Evolutionary conservation across 176 grass and related monocot genomes (phyloP).

Genomic region (Rhynchospora pubera): DNA sequence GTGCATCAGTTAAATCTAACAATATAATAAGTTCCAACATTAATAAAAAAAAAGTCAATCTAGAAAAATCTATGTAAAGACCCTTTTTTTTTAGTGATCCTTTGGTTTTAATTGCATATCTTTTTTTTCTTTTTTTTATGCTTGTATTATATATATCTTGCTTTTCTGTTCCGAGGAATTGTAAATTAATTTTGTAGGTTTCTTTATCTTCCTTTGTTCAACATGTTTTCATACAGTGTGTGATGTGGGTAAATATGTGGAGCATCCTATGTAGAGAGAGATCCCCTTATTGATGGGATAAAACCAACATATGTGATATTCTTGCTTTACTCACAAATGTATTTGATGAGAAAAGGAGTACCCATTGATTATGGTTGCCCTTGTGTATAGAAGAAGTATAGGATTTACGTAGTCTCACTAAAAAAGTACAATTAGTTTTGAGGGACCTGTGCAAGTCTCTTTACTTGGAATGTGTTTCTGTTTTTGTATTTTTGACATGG

Average conservation of each 20-base stretch:
- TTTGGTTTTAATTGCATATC: background rate
- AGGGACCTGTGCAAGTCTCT: background rate
- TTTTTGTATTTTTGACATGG: background rate
- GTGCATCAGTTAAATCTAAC: too few species aligned
- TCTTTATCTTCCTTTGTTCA: background rate
- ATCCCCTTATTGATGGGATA: constrained; percentile 21
- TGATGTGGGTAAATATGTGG: constrained; percentile 1
- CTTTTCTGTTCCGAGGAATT: constrained; percentile 7
- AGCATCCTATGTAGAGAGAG: constrained; percentile 10
- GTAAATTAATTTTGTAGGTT: constrained; percentile 25
- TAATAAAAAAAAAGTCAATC: too few species aligned
- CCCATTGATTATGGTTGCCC: background rate
- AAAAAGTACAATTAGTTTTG: background rate
- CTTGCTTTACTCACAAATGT: background rate
- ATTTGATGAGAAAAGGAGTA: background rate
- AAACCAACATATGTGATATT: constrained; percentile 2
- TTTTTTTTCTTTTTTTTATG: background rate
- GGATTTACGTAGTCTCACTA: background rate
- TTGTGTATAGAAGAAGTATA: background rate
- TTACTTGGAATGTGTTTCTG: background rate
- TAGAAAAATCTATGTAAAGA: too few species aligned
- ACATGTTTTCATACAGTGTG: background rate
- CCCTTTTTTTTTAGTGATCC: too few species aligned
- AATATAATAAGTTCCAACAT: too few species aligned
- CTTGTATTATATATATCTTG: constrained; percentile 22